Percentiles rank a stretch among this genome's conserved stretches.
phyloP scores from a whole-genome alignment of 129 eudicot genomes.

The Escallonia rubra region DNA sequence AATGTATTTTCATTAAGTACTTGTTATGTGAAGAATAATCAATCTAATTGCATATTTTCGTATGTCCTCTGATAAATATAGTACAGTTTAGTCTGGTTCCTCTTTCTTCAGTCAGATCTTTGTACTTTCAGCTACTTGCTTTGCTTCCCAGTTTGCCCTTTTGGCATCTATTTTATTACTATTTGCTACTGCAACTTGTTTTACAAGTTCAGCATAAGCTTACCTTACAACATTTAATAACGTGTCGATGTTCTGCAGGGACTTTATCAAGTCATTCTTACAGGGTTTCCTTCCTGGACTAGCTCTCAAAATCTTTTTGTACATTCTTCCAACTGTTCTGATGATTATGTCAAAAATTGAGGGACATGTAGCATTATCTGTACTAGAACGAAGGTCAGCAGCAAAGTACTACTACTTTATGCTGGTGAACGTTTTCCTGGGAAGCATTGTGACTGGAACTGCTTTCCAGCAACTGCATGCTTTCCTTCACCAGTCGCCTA shows the following conservation, averaged over 20 bases:
- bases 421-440: constrained; percentile 93
- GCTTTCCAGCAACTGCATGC: constrained; percentile 90
- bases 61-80: no score
- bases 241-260: constrained; percentile 44
- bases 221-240: background rate
- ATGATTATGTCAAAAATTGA: constrained; percentile 94
- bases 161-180: background rate
- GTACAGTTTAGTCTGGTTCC: no score
- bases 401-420: constrained; percentile 96
- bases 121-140: no score
- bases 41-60: no score
- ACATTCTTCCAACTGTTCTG: constrained; percentile 69
- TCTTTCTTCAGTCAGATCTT: no score
- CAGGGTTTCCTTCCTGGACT: constrained; percentile 99
- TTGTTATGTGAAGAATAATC: background rate
- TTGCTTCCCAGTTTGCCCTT: background rate
- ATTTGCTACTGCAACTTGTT: background rate
- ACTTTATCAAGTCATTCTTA: constrained; percentile 73
- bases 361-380: constrained; percentile 86
- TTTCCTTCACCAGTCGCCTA: constrained; percentile 82
- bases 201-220: no score
- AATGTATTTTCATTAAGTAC: background rate
- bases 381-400: constrained; percentile 78
- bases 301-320: constrained; percentile 79
- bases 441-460: constrained; percentile 87